A percentile compares a stretch with the other conserved stretches of the same genome.
phyloP scores from a whole-genome alignment of 768 basidiomycete genomes.

The Phlegmacium glaucopus region DNA sequence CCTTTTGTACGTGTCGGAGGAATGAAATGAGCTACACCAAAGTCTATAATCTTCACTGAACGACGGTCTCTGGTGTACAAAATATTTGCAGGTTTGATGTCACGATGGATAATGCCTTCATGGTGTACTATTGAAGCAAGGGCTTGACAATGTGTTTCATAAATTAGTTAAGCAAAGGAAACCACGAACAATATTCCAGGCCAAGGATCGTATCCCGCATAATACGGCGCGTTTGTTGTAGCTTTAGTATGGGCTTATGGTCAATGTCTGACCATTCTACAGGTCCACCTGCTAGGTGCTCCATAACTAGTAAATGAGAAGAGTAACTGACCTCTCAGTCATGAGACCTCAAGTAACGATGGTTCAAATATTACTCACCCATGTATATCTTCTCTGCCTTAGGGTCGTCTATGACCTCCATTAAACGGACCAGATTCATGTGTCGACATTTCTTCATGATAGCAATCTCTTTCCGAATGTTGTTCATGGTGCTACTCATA shows the following conservation, averaged over 20 bases:
- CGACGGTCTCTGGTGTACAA: slow-evolving; percentile 48
- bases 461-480: slow-evolving; percentile 83
- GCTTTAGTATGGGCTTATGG: slow-evolving; percentile 29
- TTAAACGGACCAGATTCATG: slow-evolving; percentile 71
- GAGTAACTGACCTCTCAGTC: too few relatives aligned
- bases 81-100: slow-evolving; percentile 89
- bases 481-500: slow-evolving; percentile 63
- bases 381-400: slow-evolving; percentile 80
- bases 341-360: not conserved
- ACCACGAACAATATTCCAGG: slow-evolving; percentile 37
- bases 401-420: slow-evolving; percentile 90
- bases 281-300: slow-evolving; percentile 39
- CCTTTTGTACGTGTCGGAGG: slow-evolving; percentile 13
- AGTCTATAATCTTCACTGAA: slow-evolving; percentile 88
- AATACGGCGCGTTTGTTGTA: slow-evolving; percentile 37
- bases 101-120: slow-evolving; percentile 75
- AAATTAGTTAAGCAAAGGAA: not conserved
- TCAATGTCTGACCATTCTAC: slow-evolving; percentile 34
- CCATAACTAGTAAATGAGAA: slow-evolving; percentile 30
- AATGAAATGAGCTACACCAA: slow-evolving; percentile 53
- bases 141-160: slow-evolving; percentile 1
- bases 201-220: slow-evolving; percentile 40
- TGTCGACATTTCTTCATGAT: slow-evolving; percentile 89
- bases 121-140: slow-evolving; percentile 29
- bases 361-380: slow-evolving; percentile 44